Conservation (phyloP, 2,329 filamentous ascomycete species). For the Helminthosporium solani region DNA sequence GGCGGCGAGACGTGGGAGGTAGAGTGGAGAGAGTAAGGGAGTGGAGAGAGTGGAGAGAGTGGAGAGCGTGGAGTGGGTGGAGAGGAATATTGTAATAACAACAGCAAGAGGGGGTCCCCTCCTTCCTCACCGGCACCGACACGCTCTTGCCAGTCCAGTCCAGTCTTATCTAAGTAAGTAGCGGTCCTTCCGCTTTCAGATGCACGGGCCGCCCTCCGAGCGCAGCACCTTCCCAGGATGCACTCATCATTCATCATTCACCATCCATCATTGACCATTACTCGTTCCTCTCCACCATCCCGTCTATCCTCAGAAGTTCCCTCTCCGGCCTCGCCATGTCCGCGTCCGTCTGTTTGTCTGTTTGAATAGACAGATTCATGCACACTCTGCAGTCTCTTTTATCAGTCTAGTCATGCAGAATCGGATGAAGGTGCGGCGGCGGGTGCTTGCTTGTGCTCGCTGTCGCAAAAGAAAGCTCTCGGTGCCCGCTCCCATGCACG, state of each 20-base stretch:
- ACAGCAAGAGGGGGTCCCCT: too few relatives aligned
- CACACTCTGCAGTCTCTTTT: too few relatives aligned
- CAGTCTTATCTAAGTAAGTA: too few relatives aligned
- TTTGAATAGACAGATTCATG: too few relatives aligned
- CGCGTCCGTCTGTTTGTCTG: too few relatives aligned
- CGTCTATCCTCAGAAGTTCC: constrained; percentile 29
- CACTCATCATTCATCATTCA: constrained; percentile 9
- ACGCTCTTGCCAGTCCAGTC: too few relatives aligned
- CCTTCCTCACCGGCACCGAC: too few relatives aligned
- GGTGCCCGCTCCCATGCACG: constrained; percentile 15
- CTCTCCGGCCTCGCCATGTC: too few relatives aligned
- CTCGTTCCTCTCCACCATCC: constrained; percentile 5
- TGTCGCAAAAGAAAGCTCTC: constrained; percentile 39
- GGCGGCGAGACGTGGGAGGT: not conserved
- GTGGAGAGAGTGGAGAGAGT: not conserved
- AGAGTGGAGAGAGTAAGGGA: not conserved
- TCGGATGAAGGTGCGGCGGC: constrained; percentile 36
- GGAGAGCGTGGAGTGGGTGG: not conserved
- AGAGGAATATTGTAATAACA: too few relatives aligned
- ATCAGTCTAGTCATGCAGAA: constrained; percentile 28
- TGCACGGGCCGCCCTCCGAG: constrained; percentile 12
- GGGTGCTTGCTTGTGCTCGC: constrained; percentile 39
- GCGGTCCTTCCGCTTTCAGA: not conserved
- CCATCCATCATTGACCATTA: not conserved
- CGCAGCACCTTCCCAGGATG: constrained; percentile 10